Evolutionary conservation across 768 basidiomycete species (phyloP), one percentile per base, ranked within the genome.

Genomic region (Lactarius hengduanensis): DNA sequence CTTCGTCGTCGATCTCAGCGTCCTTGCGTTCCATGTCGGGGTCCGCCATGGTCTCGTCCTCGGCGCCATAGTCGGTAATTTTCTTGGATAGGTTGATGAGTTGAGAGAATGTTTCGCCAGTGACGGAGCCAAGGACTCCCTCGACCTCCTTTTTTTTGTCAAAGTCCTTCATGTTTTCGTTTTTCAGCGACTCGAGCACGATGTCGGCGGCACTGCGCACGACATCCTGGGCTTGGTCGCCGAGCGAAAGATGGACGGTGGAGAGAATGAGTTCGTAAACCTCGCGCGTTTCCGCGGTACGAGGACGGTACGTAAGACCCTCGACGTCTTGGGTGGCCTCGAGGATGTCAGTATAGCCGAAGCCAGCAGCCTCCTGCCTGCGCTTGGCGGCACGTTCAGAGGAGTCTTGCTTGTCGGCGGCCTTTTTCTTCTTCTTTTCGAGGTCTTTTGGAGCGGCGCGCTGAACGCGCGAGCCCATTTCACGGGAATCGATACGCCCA

Each of bases 81-180:
- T 97, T 97, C 81, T 97, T 98, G 54, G 90, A 85, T 54, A 98
- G 79, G 68, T 79, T 88, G 66, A 98, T 81, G 36, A 98, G 81
- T 77, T 93, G 90, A 7, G 88, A 84, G 76, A 98, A 98, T 22
- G 79, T 72, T 70, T 97, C 95, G 73, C 82, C 85, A 2, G 86
- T 77, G 15, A 96, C 74, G 0, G 82, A 69, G 0, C 88, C 87
- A 15, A 93, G 77, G n/a, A 92, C 83, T 20, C 87, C 86, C 76
- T 96, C 91, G 7, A 96, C 84, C 74, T 98, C 94, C 79, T 86
- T 91, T 78, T 98, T 96, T 83, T 95, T 96, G 82, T 98, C 96
- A 72, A 98, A 96, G 74, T 98, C 96, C 78, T 95, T 96, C 78
- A 94, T 75, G 65, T 82, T 81, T 71, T 97, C 94, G 71, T 84